A percentile compares a stretch with the other conserved stretches of the same genome.
phyloP scores from a whole-genome alignment of 2,329 filamentous ascomycete genomes.

The Aspergillus texensis region DNA sequence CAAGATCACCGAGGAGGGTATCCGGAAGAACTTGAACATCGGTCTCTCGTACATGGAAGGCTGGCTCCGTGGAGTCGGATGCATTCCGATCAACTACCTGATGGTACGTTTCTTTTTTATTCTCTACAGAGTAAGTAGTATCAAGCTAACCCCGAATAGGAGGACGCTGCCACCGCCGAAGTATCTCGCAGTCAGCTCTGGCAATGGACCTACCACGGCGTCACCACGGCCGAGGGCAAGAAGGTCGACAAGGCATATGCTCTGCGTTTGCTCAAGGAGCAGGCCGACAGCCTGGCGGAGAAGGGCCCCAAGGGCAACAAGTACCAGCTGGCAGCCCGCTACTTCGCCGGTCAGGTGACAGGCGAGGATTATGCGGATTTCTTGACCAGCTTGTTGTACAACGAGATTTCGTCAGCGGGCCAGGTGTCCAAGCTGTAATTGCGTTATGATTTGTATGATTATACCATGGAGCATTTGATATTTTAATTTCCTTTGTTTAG shows the following conservation, averaged over 20 bases:
- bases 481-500: background rate
- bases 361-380: conserved; percentile 98
- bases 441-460: conserved; percentile 19
- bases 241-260: conserved; percentile 91
- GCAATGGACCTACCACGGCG: conserved; percentile 83
- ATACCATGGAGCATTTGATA: conserved; percentile 2
- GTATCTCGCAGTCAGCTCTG: conserved; percentile 92
- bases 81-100: conserved; percentile 94
- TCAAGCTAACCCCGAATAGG: conserved; percentile 40
- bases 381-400: conserved; percentile 82
- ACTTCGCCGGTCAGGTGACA: conserved; percentile 90
- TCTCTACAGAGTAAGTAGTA: background rate
- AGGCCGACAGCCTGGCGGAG: conserved; percentile 71
- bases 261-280: conserved; percentile 82
- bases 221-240: conserved; percentile 84
- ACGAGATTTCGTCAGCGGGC: conserved; percentile 60
- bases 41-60: conserved; percentile 98
- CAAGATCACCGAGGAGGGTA: conserved; percentile 87
- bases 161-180: conserved; percentile 96
- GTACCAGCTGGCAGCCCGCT: conserved; percentile 85
- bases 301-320: conserved; percentile 88
- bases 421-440: conserved; percentile 65
- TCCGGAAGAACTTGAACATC: conserved; percentile 97
- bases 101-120: conserved; percentile 61
- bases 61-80: conserved; percentile 92